These are phyloP conservation scores for Tetrahymena malaccensis DNA, from an alignment of 73 alveolate species.

Conservation along the genomic window DNA sequence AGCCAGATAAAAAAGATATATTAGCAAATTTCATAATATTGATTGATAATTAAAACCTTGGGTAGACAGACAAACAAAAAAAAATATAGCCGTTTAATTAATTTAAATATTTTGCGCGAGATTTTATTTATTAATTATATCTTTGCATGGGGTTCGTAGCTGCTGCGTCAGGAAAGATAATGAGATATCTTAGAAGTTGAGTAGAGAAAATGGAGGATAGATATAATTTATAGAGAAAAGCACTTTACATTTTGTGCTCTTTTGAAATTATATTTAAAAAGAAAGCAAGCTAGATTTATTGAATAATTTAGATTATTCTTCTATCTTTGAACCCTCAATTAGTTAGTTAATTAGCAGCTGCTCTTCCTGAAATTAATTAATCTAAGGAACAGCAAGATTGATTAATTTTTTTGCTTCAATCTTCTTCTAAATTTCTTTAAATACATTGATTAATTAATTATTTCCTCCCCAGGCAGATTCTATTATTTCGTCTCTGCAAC, in stretches of 20 bases:
- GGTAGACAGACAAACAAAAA: neutral
- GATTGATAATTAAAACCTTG: neutral
- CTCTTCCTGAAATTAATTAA: neutral
- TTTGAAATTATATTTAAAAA: neutral
- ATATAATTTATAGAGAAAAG: neutral
- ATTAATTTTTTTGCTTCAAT: neutral
- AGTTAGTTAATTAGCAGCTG: neutral
- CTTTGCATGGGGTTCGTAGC: neutral
- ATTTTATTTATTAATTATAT: neutral
- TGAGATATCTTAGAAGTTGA: neutral
- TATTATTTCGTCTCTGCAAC: neutral
- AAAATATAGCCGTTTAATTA: neutral
- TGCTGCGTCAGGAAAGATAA: neutral
- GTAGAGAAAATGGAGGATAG: neutral
- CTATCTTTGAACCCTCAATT: neutral
- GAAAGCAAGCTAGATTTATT: neutral
- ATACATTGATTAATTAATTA: neutral
- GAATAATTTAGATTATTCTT: neutral
- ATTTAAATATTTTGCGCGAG: neutral
- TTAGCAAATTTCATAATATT: neutral
- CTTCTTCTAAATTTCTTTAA: neutral
- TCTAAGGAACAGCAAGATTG: neutral
- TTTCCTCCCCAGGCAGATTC: neutral
- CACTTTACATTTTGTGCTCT: neutral
- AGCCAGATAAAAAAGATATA: neutral